Conservation (phyloP, 768 basidiomycete species). For the Xerocomus potaroensis region DNA sequence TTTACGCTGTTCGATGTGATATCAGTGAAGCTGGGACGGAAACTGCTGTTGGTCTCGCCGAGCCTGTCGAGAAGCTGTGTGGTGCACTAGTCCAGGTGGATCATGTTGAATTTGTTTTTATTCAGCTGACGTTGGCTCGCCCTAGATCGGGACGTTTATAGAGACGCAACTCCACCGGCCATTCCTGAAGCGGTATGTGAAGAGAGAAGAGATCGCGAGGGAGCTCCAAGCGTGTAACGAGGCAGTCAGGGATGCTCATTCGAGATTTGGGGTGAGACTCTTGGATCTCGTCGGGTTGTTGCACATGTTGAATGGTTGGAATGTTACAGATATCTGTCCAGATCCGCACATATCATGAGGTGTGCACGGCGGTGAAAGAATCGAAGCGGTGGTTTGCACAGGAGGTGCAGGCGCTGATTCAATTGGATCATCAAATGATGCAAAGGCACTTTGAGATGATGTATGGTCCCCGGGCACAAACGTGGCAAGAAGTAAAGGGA, state of each 20-base stretch:
- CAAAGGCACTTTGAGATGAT: constrained; percentile 10
- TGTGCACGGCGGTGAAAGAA: constrained; percentile 36
- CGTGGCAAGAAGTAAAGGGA: not conserved
- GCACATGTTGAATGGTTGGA: not conserved
- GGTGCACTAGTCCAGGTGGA: constrained; percentile 43
- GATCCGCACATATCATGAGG: constrained; percentile 50
- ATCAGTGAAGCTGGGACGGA: constrained; percentile 53
- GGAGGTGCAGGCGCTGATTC: constrained; percentile 16
- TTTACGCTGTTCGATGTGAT: constrained; percentile 61
- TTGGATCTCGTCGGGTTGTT: not conserved
- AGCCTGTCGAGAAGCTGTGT: constrained; percentile 38
- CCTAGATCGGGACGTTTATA: constrained; percentile 49
- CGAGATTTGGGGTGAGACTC: constrained; percentile 22
- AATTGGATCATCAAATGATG: constrained; percentile 16
- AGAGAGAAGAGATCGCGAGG: constrained; percentile 61
- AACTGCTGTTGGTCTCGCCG: constrained; percentile 45
- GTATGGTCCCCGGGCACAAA: constrained; percentile 4
- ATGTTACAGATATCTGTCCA: constrained; percentile 41
- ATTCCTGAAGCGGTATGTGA: constrained; percentile 75
- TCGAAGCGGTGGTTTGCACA: constrained; percentile 19
- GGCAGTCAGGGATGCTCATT: constrained; percentile 45
- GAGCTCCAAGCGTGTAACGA: constrained; percentile 51
- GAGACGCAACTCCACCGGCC: constrained; percentile 59
- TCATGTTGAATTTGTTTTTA: not conserved
- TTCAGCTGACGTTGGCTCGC: not conserved